phyloP scores from a whole-genome alignment of 225 moss, liverwort and hornwort genomes.

The Antitrichia curtipendula region DNA sequence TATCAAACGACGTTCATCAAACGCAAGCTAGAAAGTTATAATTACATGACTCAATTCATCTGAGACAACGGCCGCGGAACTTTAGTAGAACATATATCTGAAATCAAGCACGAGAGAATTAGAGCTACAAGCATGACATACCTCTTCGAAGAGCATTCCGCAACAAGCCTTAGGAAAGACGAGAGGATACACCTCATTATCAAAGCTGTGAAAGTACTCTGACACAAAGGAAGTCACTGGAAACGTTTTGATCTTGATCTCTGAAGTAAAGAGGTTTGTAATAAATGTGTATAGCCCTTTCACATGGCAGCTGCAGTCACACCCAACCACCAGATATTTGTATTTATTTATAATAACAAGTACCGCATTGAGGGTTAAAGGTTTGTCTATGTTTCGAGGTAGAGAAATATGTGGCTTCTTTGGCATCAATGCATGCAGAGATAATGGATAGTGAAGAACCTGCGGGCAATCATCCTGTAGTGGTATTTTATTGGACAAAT shows the following conservation, averaged over 20 bases:
- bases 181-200: slow-evolving; percentile 88
- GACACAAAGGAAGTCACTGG: slow-evolving; percentile 47
- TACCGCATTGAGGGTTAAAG: not conserved
- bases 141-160: slow-evolving; percentile 66
- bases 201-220: slow-evolving; percentile 89
- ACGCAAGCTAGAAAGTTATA: not conserved
- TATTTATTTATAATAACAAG: not conserved
- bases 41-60: not conserved
- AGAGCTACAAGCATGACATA: slow-evolving; percentile 6
- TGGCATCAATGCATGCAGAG: not conserved
- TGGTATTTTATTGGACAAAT: slow-evolving; percentile 69
- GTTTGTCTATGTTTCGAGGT: not conserved
- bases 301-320: slow-evolving; percentile 61
- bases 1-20: not conserved
- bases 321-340: not conserved
- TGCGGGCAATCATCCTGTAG: slow-evolving; percentile 85
- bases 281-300: slow-evolving; percentile 85
- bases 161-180: slow-evolving; percentile 57
- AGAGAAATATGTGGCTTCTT: not conserved
- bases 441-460: slow-evolving; percentile 17
- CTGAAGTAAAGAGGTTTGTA: slow-evolving; percentile 86
- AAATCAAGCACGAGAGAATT: not conserved
- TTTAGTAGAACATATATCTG: not conserved
- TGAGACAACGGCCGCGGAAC: not conserved
- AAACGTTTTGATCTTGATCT: slow-evolving; percentile 53